A percentile compares a stretch with the other conserved stretches of the same genome.
These are phyloP conservation scores for Fagopyrum esculentum DNA, from an alignment of 148 eudicot genomes.

Conservation along the genomic window DNA sequence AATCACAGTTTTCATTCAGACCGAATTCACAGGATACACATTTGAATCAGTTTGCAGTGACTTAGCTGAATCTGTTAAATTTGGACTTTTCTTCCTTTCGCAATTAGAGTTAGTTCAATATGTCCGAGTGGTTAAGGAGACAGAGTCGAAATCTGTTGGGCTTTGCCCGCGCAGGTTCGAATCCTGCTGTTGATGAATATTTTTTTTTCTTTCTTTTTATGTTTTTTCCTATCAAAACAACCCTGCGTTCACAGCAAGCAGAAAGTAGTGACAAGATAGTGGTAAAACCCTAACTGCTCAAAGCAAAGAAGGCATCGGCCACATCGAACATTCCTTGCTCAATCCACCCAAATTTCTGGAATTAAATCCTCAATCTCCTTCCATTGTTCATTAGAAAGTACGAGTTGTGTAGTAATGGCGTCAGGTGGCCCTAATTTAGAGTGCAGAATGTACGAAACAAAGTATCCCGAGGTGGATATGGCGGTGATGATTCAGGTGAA, in stretches of 20 bases:
- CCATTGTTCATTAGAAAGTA: not conserved
- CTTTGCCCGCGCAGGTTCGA: constrained; percentile 99
- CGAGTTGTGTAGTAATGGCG: constrained; percentile 18
- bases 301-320: not conserved
- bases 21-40: no score
- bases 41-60: not conserved
- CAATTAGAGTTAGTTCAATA: constrained; percentile 27
- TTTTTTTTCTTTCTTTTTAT: not conserved
- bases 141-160: constrained; percentile 96
- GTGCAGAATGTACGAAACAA: constrained; percentile 88
- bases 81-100: not conserved
- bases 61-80: not conserved
- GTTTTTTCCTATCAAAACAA: not conserved
- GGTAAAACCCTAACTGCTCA: constrained; percentile 3
- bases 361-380: not conserved
- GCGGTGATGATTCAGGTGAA: constrained; percentile 95
- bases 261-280: not conserved
- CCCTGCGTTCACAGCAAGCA: not conserved
- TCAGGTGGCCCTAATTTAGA: constrained; percentile 47
- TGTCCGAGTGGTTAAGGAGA: constrained; percentile 95
- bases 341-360: not conserved
- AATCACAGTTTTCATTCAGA: no score
- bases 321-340: constrained; percentile 2
- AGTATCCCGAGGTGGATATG: constrained; percentile 86
- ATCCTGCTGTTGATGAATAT: constrained; percentile 79